A percentile compares a stretch with the other conserved stretches of the same genome.
Conservation (phyloP, 441 rosid species). For the Aquilaria agallochum region DNA sequence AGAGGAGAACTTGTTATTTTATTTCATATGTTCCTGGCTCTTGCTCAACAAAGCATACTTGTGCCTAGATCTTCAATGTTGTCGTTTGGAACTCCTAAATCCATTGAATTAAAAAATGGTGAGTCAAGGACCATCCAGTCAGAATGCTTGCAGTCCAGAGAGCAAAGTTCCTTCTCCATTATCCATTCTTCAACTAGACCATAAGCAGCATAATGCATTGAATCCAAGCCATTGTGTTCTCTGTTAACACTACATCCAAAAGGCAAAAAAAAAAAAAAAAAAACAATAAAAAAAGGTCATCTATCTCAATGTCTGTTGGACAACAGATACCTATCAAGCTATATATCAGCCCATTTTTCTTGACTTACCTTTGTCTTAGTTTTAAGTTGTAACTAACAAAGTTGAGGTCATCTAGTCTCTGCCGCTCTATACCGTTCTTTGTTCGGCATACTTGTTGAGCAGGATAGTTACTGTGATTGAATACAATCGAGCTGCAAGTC, state of each 20-base stretch:
- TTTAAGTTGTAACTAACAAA: slow-evolving; percentile 64
- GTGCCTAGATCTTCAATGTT: slow-evolving; percentile 54
- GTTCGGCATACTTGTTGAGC: slow-evolving; percentile 45
- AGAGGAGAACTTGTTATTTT: slow-evolving; percentile 3
- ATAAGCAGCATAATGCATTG: slow-evolving; percentile 41
- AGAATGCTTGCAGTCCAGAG: slow-evolving; percentile 45
- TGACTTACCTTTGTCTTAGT: slow-evolving; percentile 46
- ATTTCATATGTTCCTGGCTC: neutral
- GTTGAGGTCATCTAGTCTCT: slow-evolving; percentile 49
- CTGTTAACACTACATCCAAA: slow-evolving; percentile 32
- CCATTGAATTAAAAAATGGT: slow-evolving; percentile 28
- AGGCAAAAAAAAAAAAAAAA: slow-evolving; percentile 1
- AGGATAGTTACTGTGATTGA: slow-evolving; percentile 30
- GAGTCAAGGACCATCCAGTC: slow-evolving; percentile 78
- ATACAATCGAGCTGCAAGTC: slow-evolving; percentile 60
- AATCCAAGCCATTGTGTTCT: slow-evolving; percentile 40
- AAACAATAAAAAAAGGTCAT: neutral
- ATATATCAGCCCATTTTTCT: slow-evolving; percentile 2
- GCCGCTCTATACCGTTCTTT: slow-evolving; percentile 56
- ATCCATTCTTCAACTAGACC: slow-evolving; percentile 73
- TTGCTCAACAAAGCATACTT: slow-evolving; percentile 39
- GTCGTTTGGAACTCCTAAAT: slow-evolving; percentile 37
- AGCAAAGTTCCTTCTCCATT: slow-evolving; percentile 33
- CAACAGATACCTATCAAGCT: neutral
- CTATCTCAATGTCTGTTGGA: neutral